Base-by-base conservation (phyloP, 805 yeast genomes). In the Yarrowia phangngaensis region DNA sequence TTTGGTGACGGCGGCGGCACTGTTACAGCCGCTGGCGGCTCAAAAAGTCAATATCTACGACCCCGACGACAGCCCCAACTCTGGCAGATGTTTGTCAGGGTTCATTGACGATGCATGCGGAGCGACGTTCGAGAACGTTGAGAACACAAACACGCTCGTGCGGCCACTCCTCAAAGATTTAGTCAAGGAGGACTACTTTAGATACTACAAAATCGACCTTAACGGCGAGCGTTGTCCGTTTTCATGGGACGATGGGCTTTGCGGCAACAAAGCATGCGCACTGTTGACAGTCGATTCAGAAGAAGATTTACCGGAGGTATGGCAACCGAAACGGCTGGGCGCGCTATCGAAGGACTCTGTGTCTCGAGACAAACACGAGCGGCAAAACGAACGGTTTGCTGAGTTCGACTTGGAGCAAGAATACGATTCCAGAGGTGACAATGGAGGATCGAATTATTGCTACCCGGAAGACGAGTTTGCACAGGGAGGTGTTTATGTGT, bases 231-330 rank as follows among this genome's bases (percentile, higher is more conserved):
- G 82, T 74, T 88, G 99, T 64, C 90, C 95, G 20, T 88, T 84
- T 63, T 84, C 86, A 88, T 78, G 78, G 55, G 87, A 80, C 57
- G 78, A 71, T 59, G 94, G 89, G 32, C 79, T 84, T 59, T 88
- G 97, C 63, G 84, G 88, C 53, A 85, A 87, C 60, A 74, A 85
- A 54, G 82, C 86, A 50, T 88, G 97, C 67, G 94, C 95, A 0
- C 95, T 88, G 31, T n/a, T n/a, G 95, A 76, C 86, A 2, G 75
- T 84, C 9, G 85, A 80, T 43, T 84, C 82, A 56, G 83, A 82
- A 73, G 73, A 74, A 55, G 78, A 79, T 66, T 64, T 82, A 31
- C 84, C 87, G 2, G 87, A 79, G 47, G 75, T 74, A 36, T 80
- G 88, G 79, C 76, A 80, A 55, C 85, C 92, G 0, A 82, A 81